phyloP scores from a whole-genome alignment of 2,329 filamentous ascomycete genomes.

The Pestalotiopsis sp. region DNA sequence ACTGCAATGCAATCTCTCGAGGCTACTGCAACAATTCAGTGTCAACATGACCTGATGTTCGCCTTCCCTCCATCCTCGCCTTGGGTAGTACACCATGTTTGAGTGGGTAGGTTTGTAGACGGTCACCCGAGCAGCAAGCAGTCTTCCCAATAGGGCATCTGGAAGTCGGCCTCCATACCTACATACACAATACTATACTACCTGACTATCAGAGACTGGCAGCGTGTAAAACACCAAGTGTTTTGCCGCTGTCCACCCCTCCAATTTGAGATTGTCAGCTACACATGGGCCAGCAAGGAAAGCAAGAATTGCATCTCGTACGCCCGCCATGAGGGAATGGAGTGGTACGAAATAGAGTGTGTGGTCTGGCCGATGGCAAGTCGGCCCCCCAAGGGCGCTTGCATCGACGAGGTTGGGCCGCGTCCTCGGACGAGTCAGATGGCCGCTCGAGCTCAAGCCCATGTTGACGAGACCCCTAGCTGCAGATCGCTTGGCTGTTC shows the following conservation, averaged over 20 bases:
- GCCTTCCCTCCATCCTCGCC: not conserved
- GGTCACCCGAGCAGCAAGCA: not conserved
- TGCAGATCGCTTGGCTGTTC: conserved; percentile 32
- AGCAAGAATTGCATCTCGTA: not conserved
- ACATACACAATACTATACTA: not conserved
- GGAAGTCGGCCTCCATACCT: not conserved
- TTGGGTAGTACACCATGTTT: not conserved
- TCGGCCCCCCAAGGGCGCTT: conserved; percentile 31
- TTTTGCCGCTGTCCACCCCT: conserved; percentile 26
- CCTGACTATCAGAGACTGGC: not conserved
- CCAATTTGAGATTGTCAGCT: conserved; percentile 12
- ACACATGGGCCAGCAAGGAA: conserved; percentile 13
- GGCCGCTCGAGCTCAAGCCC: conserved; percentile 14
- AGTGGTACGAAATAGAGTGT: conserved; percentile 13
- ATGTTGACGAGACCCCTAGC: conserved; percentile 24
- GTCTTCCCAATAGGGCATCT: not conserved
- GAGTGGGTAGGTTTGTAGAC: not conserved
- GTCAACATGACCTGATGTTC: conserved; percentile 6
- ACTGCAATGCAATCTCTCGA: not conserved
- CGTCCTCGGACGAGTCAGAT: conserved; percentile 21
- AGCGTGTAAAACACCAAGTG: conserved; percentile 22
- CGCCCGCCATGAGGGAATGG: conserved; percentile 14
- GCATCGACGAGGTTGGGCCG: conserved; percentile 16
- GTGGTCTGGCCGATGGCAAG: conserved; percentile 21
- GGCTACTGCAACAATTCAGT: not conserved